Conservation (phyloP, 2,329 filamentous ascomycete species). For the Claviceps quebecensis region DNA sequence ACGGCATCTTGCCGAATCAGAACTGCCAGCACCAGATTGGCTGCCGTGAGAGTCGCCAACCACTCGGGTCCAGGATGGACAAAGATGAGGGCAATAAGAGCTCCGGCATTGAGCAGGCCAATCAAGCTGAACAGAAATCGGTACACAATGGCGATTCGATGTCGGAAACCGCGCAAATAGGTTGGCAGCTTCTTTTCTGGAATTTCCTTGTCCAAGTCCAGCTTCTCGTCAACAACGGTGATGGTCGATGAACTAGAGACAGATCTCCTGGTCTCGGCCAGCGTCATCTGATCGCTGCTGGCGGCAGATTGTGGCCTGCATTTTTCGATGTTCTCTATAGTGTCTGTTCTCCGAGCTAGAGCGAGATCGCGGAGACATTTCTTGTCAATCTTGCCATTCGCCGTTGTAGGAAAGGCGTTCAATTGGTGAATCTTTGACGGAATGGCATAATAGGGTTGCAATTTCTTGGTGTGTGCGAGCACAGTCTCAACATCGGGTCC, state of each 20-base stretch:
- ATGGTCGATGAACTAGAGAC: constrained; percentile 18
- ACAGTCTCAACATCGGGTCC: constrained; percentile 23
- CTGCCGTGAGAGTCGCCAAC: constrained; percentile 28
- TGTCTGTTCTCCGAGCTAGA: constrained; percentile 4
- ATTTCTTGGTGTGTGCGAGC: constrained; percentile 24
- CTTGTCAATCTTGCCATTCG: constrained; percentile 45
- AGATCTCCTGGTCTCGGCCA: constrained; percentile 16
- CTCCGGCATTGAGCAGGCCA: constrained; percentile 34
- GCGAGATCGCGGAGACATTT: constrained; percentile 24
- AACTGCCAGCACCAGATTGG: constrained; percentile 35
- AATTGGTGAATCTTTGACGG: constrained; percentile 31
- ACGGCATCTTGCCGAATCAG: constrained; percentile 39
- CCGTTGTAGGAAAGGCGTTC: constrained; percentile 31
- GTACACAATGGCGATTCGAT: constrained; percentile 38
- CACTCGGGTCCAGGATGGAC: constrained; percentile 20
- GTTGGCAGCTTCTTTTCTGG: constrained; percentile 27
- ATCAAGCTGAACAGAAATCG: constrained; percentile 41
- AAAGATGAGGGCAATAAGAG: constrained; percentile 28
- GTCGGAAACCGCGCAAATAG: constrained; percentile 25
- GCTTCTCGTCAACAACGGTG: constrained; percentile 16
- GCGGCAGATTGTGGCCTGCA: not conserved
- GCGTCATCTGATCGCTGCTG: constrained; percentile 9
- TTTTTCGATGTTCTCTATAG: not conserved
- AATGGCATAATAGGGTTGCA: constrained; percentile 41
- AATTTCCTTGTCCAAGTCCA: constrained; percentile 18